Conservation (phyloP, 352 stramenopile genomes). For the Phytophthora chlamydospora region DNA sequence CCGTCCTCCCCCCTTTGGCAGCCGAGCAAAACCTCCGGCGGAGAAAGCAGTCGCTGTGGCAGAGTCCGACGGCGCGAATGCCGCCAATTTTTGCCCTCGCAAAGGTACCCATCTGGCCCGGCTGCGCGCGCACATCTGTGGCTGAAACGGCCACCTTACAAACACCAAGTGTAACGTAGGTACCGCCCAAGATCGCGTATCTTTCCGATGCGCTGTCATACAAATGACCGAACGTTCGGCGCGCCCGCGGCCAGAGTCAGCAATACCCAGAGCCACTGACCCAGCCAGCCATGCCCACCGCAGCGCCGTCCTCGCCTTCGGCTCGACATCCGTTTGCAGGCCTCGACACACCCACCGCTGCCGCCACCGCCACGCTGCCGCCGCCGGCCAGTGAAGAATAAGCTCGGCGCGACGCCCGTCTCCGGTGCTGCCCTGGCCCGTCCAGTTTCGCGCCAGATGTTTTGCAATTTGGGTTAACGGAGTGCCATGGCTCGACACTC, state of each 20-base stretch:
- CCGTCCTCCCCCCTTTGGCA: conserved; percentile 2
- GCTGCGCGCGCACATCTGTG: conserved; percentile 3
- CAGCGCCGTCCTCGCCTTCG: background rate
- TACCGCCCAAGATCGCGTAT: conserved; percentile 30
- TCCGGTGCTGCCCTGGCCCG: conserved; percentile 15
- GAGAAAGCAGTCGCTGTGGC: conserved; percentile 20
- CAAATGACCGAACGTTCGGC: conserved; percentile 27
- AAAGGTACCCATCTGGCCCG: conserved; percentile 27
- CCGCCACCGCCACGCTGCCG: conserved; percentile 1
- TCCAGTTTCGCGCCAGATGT: conserved; percentile 27
- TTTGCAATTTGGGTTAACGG: conserved; percentile 8
- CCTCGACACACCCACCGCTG: conserved; percentile 15
- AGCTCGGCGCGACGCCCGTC: conserved; percentile 13
- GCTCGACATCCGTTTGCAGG: background rate
- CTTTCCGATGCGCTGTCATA: conserved; percentile 20
- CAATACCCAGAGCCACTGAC: background rate
- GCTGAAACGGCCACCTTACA: conserved; percentile 22
- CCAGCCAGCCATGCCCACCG: background rate
- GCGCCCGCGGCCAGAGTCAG: conserved; percentile 10
- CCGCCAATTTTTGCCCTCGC: conserved; percentile 23
- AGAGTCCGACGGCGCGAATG: conserved; percentile 19
- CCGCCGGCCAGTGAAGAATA: conserved; percentile 3
- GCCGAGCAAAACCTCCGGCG: conserved; percentile 5
- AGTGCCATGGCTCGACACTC: conserved; percentile 7
- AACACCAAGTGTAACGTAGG: conserved; percentile 18